Evolutionary conservation across 2,329 filamentous ascomycete genomes (phyloP).

Genomic region (Penicillium sp.): DNA sequence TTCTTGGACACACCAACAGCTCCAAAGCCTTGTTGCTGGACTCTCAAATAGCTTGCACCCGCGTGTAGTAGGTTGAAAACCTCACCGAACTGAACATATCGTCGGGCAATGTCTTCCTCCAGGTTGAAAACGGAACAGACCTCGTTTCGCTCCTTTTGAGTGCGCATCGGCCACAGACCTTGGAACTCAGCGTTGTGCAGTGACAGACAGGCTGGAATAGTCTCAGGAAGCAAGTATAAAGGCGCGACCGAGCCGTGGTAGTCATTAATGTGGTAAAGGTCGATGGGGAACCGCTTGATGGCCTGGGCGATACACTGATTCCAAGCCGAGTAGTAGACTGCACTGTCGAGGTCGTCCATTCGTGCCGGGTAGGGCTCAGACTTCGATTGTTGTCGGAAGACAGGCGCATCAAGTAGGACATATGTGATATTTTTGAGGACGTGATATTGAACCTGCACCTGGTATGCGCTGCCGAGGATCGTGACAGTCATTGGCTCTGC

Average conservation of each 20-base stretch:
- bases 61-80: conserved; percentile 71
- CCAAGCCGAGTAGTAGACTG: conserved; percentile 72
- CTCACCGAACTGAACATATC: conserved; percentile 70
- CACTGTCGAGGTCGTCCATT: conserved; percentile 71
- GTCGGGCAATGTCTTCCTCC: conserved; percentile 59
- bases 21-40: conserved; percentile 70
- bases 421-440: conserved; percentile 68
- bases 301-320: conserved; percentile 70
- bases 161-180: conserved; percentile 70
- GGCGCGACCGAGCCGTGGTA: conserved; percentile 68
- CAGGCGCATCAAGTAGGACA: conserved; percentile 67
- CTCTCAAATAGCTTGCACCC: conserved; percentile 67
- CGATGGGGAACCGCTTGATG: conserved; percentile 65
- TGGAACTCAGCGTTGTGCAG: conserved; percentile 75
- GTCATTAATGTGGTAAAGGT: conserved; percentile 69
- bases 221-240: conserved; percentile 66
- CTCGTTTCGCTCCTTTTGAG: conserved; percentile 63
- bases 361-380: conserved; percentile 68
- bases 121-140: conserved; percentile 69
- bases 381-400: conserved; percentile 68
- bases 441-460: conserved; percentile 68
- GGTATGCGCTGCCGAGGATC: conserved; percentile 64
- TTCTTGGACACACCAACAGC: conserved; percentile 72
- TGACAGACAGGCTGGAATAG: conserved; percentile 65
- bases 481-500: conserved; percentile 66